phyloP scores from a whole-genome alignment of 176 grass and related monocot species.

The Tuctoria greenei region DNA sequence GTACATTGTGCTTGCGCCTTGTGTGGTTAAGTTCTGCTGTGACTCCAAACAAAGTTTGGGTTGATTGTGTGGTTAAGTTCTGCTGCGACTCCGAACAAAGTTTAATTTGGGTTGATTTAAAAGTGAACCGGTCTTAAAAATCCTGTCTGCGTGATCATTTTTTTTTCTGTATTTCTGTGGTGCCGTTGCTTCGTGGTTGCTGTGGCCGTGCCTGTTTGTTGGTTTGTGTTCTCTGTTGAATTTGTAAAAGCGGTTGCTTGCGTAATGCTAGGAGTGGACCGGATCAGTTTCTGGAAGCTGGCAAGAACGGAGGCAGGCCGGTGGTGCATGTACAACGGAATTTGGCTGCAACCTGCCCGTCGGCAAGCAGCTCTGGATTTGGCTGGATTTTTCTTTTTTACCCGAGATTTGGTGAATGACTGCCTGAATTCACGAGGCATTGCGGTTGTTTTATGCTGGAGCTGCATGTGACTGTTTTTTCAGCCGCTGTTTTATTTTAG shows the following conservation, averaged over 20 bases:
- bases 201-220: conserved; percentile 16
- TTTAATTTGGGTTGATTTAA: conserved; percentile 3
- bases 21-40: not conserved
- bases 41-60: no score
- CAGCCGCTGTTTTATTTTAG: no score
- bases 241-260: not conserved
- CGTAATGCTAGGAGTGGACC: not conserved
- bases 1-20: conserved; percentile 30
- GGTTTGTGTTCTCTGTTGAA: conserved; percentile 36
- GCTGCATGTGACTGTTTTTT: no score
- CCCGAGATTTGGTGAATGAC: not conserved
- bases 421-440: not conserved
- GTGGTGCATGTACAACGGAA: conserved; percentile 1
- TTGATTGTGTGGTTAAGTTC: no score
- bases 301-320: conserved; percentile 1
- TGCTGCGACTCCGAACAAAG: conserved; percentile 14
- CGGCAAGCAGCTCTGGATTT: not conserved
- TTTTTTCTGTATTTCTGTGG: not conserved
- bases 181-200: not conserved
- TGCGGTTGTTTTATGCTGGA: no score
- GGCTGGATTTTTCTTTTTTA: not conserved
- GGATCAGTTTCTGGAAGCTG: conserved; percentile 12
- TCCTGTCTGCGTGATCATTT: not conserved
- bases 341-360: not conserved
- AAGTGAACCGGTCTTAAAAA: not conserved